A percentile compares a stretch with the other conserved stretches of the same genome.
Evolutionary conservation across 1,139 yeast species (phyloP).

Genomic region (Sugiyamaella xylanicola): DNA sequence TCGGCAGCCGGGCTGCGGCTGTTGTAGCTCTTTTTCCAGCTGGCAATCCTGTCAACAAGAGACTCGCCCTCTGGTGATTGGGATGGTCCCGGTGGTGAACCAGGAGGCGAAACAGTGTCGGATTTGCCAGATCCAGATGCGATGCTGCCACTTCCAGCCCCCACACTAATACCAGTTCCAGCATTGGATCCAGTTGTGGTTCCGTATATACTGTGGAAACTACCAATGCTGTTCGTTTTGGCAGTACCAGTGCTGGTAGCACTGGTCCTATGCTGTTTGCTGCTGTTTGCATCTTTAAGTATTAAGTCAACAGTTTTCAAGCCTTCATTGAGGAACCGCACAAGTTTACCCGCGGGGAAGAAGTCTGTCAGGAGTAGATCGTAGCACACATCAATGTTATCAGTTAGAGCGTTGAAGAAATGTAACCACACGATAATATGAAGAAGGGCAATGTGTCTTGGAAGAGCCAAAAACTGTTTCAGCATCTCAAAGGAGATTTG

Average conservation of each 20-base stretch:
- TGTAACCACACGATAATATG: conserved; percentile 35
- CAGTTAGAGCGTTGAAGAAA: conserved; percentile 31
- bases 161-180: not conserved
- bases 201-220: not conserved
- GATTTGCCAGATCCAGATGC: not conserved
- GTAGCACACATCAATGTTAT: conserved; percentile 21
- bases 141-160: not conserved
- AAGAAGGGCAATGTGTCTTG: conserved; percentile 25
- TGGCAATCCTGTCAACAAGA: conserved; percentile 5
- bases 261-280: not conserved
- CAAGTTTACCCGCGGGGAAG: conserved; percentile 28
- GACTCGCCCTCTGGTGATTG: not conserved
- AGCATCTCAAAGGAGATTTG: conserved; percentile 25
- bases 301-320: conserved; percentile 2
- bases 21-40: conserved; percentile 17
- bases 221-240: not conserved
- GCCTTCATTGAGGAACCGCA: conserved; percentile 26
- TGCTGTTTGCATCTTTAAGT: not conserved
- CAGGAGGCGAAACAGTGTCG: not conserved
- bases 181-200: not conserved
- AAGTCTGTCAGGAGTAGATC: conserved; percentile 19
- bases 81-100: not conserved
- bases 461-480: conserved; percentile 20
- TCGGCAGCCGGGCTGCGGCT: conserved; percentile 17
- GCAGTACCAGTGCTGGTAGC: not conserved